A percentile compares a stretch with the other conserved stretches of the same genome.
Conservation (phyloP, 169 alveolate genomes). For the Eimeria tenella region DNA sequence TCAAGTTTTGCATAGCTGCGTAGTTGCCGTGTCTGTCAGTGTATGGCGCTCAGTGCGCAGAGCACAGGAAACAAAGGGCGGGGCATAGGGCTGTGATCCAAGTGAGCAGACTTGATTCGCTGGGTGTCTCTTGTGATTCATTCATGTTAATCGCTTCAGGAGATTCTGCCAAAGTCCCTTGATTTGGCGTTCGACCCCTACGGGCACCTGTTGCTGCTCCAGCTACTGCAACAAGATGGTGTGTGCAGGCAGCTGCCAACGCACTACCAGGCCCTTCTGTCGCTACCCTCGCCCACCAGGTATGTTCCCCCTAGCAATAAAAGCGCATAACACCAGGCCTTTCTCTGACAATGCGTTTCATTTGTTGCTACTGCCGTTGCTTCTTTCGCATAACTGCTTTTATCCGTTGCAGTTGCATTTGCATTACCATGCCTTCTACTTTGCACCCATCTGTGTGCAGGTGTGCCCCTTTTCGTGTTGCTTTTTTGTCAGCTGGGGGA, state of each 20-base stretch:
- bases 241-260: constrained; percentile 31
- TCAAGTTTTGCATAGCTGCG: too few relatives aligned
- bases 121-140: too few relatives aligned
- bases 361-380: too few relatives aligned
- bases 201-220: constrained; percentile 56
- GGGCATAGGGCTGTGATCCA: too few relatives aligned
- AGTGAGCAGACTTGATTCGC: too few relatives aligned
- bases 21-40: too few relatives aligned
- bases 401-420: not conserved
- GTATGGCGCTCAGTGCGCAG: too few relatives aligned
- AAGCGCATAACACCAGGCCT: too few relatives aligned
- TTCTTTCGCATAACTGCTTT: not conserved
- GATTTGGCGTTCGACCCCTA: constrained; percentile 24
- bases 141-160: not conserved
- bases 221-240: constrained; percentile 42
- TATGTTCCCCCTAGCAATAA: not conserved
- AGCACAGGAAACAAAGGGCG: too few relatives aligned
- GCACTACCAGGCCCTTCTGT: constrained; percentile 24
- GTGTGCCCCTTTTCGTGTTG: not conserved
- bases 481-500: not conserved
- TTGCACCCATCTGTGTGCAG: not conserved
- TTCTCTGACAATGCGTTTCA: too few relatives aligned
- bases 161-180: not conserved
- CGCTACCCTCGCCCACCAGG: constrained; percentile 63
- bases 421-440: not conserved